Percentiles rank a stretch among this genome's conserved stretches.
These are phyloP conservation scores for Tulasnella sp. DNA, from an alignment of 768 basidiomycete species.

Conservation along the genomic window DNA sequence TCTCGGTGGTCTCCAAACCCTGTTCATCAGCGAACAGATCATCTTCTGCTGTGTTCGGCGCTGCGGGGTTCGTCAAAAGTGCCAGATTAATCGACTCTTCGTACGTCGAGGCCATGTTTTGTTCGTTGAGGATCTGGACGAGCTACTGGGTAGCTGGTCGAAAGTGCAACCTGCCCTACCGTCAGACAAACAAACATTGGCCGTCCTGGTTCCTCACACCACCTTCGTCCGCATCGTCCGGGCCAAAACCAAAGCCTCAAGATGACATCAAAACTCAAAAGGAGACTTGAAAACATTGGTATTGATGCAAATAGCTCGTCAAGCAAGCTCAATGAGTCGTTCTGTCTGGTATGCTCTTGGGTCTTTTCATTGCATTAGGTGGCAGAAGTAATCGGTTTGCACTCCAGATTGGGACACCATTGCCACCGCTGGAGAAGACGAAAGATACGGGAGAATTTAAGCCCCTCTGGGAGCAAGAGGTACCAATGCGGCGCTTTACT, in stretches of 20 bases:
- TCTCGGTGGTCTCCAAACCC: neutral
- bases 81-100: neutral
- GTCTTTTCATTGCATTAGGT: neutral
- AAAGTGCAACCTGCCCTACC: neutral
- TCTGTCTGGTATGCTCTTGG: slow-evolving; percentile 53
- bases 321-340: slow-evolving; percentile 69
- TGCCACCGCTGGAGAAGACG: slow-evolving; percentile 88
- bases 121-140: neutral
- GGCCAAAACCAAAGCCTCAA: neutral
- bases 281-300: slow-evolving; percentile 72
- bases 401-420: slow-evolving; percentile 77
- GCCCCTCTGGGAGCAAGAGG: slow-evolving; percentile 97
- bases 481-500: slow-evolving; percentile 26
- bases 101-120: neutral
- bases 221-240: neutral
- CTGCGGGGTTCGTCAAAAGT: neutral
- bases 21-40: neutral
- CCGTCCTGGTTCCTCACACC: neutral
- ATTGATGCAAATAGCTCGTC: slow-evolving; percentile 43
- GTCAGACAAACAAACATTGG: neutral
- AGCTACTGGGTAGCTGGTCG: neutral
- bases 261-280: slow-evolving; percentile 53
- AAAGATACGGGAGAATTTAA: slow-evolving; percentile 92
- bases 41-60: neutral
- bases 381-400: neutral